Conservation (phyloP, 179 eudicot genomes). For the Pouteria campechiana region DNA sequence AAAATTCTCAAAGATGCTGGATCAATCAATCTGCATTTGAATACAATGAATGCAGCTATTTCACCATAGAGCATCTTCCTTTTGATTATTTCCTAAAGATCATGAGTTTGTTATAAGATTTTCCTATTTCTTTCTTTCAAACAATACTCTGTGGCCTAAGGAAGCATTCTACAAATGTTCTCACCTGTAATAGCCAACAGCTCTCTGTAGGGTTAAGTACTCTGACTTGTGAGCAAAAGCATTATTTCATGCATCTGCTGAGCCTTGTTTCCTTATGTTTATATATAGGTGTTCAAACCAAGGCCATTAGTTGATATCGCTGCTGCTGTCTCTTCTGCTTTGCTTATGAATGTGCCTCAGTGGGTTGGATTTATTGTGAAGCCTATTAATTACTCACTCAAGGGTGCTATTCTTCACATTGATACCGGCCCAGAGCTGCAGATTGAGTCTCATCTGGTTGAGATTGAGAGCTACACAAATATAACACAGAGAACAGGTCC, state of each 20-base stretch:
- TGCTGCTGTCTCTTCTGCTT: slow-evolving; percentile 92
- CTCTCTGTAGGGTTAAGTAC: too few relatives aligned
- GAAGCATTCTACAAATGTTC: too few relatives aligned
- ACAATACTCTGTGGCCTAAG: too few relatives aligned
- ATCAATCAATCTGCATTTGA: too few relatives aligned
- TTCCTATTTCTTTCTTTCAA: slow-evolving; percentile 4
- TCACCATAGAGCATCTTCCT: too few relatives aligned
- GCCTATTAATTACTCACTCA: slow-evolving; percentile 88
- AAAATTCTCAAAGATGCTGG: too few relatives aligned
- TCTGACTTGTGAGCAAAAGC: not conserved
- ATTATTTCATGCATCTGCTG: slow-evolving; percentile 6
- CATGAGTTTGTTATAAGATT: too few relatives aligned
- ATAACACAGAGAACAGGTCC: slow-evolving; percentile 17
- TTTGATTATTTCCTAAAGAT: too few relatives aligned
- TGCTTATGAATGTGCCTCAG: slow-evolving; percentile 88
- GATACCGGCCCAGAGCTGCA: slow-evolving; percentile 92
- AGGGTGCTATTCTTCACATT: slow-evolving; percentile 77
- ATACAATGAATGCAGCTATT: too few relatives aligned
- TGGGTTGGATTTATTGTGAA: slow-evolving; percentile 90
- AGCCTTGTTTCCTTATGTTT: too few relatives aligned
- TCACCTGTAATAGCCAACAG: too few relatives aligned
- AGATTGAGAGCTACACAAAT: slow-evolving; percentile 51
- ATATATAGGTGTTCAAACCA: slow-evolving; percentile 70
- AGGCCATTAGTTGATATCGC: slow-evolving; percentile 93
- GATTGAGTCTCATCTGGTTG: slow-evolving; percentile 55